phyloP scores from a whole-genome alignment of 1,284 basidiomycete genomes.

The Cutaneotrichosporon sp. region DNA sequence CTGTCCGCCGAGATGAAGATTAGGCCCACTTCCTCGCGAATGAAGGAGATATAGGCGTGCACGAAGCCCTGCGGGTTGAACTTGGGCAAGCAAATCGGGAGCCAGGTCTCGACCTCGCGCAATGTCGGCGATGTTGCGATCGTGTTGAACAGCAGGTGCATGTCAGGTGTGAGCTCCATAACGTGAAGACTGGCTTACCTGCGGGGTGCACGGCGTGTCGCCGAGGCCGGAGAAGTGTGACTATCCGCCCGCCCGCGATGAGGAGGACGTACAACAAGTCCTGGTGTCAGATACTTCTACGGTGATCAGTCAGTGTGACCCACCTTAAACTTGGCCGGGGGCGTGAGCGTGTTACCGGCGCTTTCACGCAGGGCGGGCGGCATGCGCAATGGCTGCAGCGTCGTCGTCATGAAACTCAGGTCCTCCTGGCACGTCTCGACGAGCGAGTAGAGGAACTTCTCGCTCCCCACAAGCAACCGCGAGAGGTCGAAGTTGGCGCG shows the following conservation, averaged over 20 bases:
- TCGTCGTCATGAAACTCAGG: slow-evolving; percentile 75
- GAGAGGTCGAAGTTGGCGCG: slow-evolving; percentile 89
- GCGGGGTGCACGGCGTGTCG: slow-evolving; percentile 95
- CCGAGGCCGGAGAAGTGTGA: slow-evolving; percentile 84
- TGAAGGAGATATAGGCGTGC: slow-evolving; percentile 85
- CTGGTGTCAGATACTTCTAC: slow-evolving; percentile 53
- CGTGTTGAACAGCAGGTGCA: slow-evolving; percentile 82
- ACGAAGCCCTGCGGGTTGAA: slow-evolving; percentile 90
- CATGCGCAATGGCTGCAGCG: slow-evolving; percentile 76
- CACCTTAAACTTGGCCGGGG: slow-evolving; percentile 76
- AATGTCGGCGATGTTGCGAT: slow-evolving; percentile 64
- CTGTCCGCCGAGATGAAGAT: slow-evolving; percentile 56
- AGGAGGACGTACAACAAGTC: slow-evolving; percentile 90
- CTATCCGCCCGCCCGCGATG: slow-evolving; percentile 72
- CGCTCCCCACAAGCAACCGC: slow-evolving; percentile 79
- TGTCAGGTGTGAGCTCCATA: slow-evolving; percentile 58
- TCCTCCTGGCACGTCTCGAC: slow-evolving; percentile 72
- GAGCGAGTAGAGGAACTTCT: slow-evolving; percentile 73
- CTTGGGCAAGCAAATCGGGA: slow-evolving; percentile 93
- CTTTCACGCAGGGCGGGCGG: slow-evolving; percentile 68
- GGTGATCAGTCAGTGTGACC: too few species aligned
- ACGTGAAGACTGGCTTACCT: slow-evolving; percentile 60
- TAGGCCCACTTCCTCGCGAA: slow-evolving; percentile 54
- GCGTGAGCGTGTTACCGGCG: slow-evolving; percentile 75
- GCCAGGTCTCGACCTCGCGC: slow-evolving; percentile 82